These are phyloP conservation scores for Medicago truncatula DNA, from an alignment of 306 rosid genomes.

Conservation along the genomic window MtrunA17r5.0-ANR NC_053043.1:25492501-25493000, in stretches of 20 bases:
- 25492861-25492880: background rate
- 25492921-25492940: too few species aligned
- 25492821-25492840: background rate
- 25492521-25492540: background rate
- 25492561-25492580: slow-evolving; percentile 55
- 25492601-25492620: slow-evolving; percentile 93
- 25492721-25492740: background rate
- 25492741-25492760: background rate
- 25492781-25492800: background rate
- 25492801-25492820: background rate
- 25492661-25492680: slow-evolving; percentile 78
- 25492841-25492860: background rate
- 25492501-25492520: background rate
- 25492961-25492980: too few species aligned
- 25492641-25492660: slow-evolving; percentile 74
- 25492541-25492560: slow-evolving; percentile 13
- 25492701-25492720: background rate
- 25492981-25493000: too few species aligned
- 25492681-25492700: background rate
- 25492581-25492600: slow-evolving; percentile 90
- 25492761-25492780: too few species aligned
- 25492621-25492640: slow-evolving; percentile 99
- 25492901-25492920: too few species aligned
- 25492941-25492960: too few species aligned
- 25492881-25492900: too few species aligned